These are phyloP conservation scores for Coffea canephora DNA, from an alignment of 257 asterid genomes.

Conservation along the genomic window DNA sequence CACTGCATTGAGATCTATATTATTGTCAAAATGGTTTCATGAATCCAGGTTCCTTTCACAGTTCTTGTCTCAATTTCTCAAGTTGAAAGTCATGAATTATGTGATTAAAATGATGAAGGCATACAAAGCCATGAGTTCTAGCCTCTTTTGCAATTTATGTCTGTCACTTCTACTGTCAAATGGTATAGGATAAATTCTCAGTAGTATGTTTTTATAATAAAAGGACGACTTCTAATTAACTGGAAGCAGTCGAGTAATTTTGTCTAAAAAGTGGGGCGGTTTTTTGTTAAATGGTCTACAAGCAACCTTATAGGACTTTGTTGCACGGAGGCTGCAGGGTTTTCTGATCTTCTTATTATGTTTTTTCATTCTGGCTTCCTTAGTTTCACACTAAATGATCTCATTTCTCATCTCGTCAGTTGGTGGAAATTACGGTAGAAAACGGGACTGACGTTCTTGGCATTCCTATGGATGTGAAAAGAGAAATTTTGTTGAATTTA, in stretches of 20 bases:
- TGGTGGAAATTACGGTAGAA: slow-evolving; percentile 70
- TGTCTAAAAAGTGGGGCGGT: background rate
- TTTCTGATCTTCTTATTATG: background rate
- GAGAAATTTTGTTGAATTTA: slow-evolving; percentile 71
- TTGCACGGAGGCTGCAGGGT: background rate
- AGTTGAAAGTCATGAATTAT: background rate
- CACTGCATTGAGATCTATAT: background rate
- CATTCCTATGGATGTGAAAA: slow-evolving; percentile 67
- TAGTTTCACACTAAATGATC: background rate
- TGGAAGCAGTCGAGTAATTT: background rate
- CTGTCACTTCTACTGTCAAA: background rate
- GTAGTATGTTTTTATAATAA: background rate
- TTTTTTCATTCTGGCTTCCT: slow-evolving; percentile 2
- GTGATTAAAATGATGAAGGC: background rate
- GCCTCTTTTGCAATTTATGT: background rate
- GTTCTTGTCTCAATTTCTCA: background rate
- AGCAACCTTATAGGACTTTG: background rate
- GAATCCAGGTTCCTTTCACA: background rate
- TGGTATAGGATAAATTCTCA: background rate
- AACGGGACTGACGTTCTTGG: slow-evolving; percentile 65
- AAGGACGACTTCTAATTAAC: background rate
- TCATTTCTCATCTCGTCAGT: slow-evolving; percentile 35
- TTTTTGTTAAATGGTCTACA: background rate
- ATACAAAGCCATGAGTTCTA: background rate
- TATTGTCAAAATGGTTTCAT: background rate